These are phyloP conservation scores for Nemania sp. DNA, from an alignment of 2,329 filamentous ascomycete genomes.

Conservation along the genomic window DNA sequence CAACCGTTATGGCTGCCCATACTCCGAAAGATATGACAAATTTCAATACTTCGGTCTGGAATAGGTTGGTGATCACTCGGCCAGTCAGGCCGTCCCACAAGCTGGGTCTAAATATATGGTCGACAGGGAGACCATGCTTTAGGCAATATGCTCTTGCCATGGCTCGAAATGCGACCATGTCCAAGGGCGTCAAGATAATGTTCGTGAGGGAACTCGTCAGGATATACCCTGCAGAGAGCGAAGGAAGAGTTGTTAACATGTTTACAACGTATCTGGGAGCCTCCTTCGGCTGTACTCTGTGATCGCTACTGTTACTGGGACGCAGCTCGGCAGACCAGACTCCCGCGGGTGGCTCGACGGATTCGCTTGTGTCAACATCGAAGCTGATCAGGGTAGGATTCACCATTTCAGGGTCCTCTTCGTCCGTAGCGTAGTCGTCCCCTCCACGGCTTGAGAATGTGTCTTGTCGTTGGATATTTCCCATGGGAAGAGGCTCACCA, in stretches of 20 bases:
- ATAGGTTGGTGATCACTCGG: conserved; percentile 49
- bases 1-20: conserved; percentile 48
- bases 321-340: conserved; percentile 63
- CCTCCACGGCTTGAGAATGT: conserved; percentile 50
- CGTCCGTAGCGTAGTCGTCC: conserved; percentile 57
- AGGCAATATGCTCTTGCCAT: conserved; percentile 49
- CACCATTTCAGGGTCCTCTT: conserved; percentile 58
- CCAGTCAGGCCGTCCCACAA: conserved; percentile 44
- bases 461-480: conserved; percentile 48
- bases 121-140: conserved; percentile 43
- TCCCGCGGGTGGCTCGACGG: conserved; percentile 53
- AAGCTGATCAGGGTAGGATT: conserved; percentile 63
- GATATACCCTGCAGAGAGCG: conserved; percentile 51
- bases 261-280: conserved; percentile 50
- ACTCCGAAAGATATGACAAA: conserved; percentile 49
- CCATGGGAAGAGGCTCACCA: conserved; percentile 37
- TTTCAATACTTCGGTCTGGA: conserved; percentile 51
- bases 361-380: conserved; percentile 61
- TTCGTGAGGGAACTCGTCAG: conserved; percentile 49
- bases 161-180: conserved; percentile 50
- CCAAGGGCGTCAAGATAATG: conserved; percentile 50
- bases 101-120: conserved; percentile 45
- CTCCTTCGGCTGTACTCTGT: conserved; percentile 40
- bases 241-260: conserved; percentile 54
- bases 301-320: conserved; percentile 47